Evolutionary conservation across 2,329 filamentous ascomycete genomes (phyloP).

Genomic region (Clarireedia homoeocarpa): DNA sequence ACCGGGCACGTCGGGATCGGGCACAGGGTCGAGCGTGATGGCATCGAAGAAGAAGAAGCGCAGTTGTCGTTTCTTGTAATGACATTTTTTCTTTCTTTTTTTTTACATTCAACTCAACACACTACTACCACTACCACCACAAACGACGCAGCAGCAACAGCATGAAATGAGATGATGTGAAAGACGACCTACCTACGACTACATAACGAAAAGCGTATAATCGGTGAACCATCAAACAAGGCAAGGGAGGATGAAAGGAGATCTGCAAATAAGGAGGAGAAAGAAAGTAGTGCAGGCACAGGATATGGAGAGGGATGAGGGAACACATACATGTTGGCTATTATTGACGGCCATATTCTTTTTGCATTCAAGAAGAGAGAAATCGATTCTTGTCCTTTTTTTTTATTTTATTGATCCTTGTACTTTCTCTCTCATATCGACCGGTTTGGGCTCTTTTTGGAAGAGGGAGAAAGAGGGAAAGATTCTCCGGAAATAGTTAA

Average conservation of each 20-base stretch:
- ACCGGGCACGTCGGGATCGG: conserved; percentile 30
- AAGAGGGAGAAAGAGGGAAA: no score
- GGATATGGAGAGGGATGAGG: conserved; percentile 7
- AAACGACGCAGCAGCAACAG: not conserved
- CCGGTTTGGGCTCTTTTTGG: not conserved
- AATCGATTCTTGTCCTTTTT: not conserved
- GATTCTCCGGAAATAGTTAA: conserved; percentile 4
- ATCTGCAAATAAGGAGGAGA: conserved; percentile 2
- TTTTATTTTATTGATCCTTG: not conserved
- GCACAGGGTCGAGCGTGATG: conserved; percentile 29
- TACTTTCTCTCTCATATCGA: not conserved
- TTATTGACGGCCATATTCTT: no score
- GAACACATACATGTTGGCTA: not conserved
- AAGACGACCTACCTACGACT: conserved; percentile 26
- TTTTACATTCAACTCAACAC: conserved; percentile 15
- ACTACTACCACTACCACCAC: not conserved
- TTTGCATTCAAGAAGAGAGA: not conserved
- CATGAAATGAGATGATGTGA: conserved; percentile 16
- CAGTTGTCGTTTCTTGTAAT: conserved; percentile 69
- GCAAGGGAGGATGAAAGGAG: conserved; percentile 3
- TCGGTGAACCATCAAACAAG: not conserved
- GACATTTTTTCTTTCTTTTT: conserved; percentile 14
- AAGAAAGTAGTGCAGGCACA: conserved; percentile 11
- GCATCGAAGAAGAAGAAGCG: conserved; percentile 71
- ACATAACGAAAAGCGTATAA: conserved; percentile 24